Evolutionary conservation across 2,329 filamentous ascomycete genomes (phyloP).

Genomic region (Fusarium sp.): DNA sequence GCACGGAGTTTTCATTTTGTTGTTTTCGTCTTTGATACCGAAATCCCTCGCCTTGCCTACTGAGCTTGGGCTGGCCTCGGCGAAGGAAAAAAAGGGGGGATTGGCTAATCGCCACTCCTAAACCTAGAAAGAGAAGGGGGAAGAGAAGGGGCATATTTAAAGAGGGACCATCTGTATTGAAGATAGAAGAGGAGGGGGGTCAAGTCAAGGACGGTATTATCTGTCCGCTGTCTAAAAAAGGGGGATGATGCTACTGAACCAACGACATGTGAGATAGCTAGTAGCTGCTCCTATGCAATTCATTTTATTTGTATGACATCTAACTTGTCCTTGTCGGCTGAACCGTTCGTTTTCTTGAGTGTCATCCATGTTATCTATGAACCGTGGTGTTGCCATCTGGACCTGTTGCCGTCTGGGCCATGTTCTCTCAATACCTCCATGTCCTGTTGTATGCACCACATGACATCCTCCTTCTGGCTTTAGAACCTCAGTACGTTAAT

Average conservation of each 20-base stretch:
- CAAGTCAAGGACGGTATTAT: conserved; percentile 17
- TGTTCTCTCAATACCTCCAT: not conserved
- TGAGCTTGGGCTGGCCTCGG: conserved; percentile 23
- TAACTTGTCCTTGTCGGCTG: not conserved
- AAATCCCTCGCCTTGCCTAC: conserved; percentile 19
- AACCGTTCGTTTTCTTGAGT: not conserved
- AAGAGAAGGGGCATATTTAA: conserved; percentile 12
- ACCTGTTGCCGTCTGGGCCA: not conserved
- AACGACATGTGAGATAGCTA: conserved; percentile 30
- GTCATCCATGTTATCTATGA: not conserved
- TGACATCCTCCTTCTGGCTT: not conserved
- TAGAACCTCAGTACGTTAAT: conserved; percentile 66
- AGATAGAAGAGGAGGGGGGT: conserved; percentile 29
- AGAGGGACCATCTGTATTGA: conserved; percentile 11
- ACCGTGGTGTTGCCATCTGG: too few relatives aligned
- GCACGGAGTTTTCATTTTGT: conserved; percentile 36
- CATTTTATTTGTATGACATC: conserved; percentile 36
- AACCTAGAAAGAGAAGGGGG: conserved; percentile 15
- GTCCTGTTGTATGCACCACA: not conserved
- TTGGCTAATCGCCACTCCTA: conserved; percentile 24
- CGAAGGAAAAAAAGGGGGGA: conserved; percentile 8
- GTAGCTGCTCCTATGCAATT: conserved; percentile 28
- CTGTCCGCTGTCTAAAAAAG: conserved; percentile 18
- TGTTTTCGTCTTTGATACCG: conserved; percentile 27
- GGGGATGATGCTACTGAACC: conserved; percentile 18